Conservation (phyloP, 2,329 filamentous ascomycete genomes). For the Colletotrichum sp. region DNA sequence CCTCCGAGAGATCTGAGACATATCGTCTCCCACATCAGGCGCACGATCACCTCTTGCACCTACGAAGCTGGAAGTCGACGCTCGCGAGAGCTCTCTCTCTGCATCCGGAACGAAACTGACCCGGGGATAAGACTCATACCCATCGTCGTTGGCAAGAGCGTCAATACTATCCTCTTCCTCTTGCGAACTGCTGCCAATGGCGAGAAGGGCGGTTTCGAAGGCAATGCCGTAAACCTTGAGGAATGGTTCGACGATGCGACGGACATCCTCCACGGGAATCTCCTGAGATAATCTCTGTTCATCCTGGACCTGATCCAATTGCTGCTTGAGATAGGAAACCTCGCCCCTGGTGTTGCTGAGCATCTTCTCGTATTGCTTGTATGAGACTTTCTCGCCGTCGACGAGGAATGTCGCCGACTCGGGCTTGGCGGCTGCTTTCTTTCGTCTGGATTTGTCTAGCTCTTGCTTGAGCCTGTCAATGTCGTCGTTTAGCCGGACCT, state of each 20-base stretch:
- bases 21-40: not conserved
- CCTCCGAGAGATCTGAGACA: not conserved
- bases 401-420: not conserved
- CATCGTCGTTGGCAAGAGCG: not conserved
- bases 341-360: slow-evolving; percentile 8
- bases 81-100: not conserved
- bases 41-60: not conserved
- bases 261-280: not conserved
- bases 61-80: not conserved
- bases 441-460: not conserved
- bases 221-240: not conserved
- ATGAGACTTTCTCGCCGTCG: not conserved
- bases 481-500: not conserved
- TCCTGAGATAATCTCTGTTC: not conserved
- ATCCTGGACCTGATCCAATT: not conserved
- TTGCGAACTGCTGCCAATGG: not conserved
- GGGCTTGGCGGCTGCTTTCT: not conserved
- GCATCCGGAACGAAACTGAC: not conserved
- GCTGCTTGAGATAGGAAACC: not conserved
- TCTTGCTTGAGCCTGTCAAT: not conserved
- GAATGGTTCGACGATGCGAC: not conserved
- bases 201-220: not conserved
- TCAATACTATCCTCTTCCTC: not conserved
- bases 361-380: not conserved
- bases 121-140: not conserved